These are phyloP conservation scores for Ulvella scutata DNA, from an alignment of 139 green algal genomes.

Conservation along the genomic window DNA sequence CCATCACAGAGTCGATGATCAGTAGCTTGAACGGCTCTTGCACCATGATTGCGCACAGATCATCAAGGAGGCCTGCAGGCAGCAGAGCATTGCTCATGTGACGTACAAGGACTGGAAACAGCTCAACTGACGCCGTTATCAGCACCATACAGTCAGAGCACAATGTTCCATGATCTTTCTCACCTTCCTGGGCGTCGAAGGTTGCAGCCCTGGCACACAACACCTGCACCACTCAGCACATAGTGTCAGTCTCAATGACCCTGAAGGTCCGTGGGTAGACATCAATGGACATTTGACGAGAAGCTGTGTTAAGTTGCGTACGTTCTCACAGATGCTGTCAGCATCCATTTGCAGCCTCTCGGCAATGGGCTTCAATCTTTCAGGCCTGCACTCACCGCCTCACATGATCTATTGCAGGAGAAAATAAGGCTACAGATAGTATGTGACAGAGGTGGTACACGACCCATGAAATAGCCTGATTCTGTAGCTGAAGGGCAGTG, in stretches of 20 bases:
- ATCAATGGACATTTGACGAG: background rate
- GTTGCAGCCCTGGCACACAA: background rate
- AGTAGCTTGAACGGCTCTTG: slow-evolving; percentile 68
- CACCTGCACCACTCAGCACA: background rate
- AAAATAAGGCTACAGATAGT: too few relatives aligned
- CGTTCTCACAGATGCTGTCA: slow-evolving; percentile 56
- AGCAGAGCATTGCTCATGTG: too few relatives aligned
- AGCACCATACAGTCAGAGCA: too few relatives aligned
- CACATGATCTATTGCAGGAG: too few relatives aligned
- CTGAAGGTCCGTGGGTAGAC: background rate
- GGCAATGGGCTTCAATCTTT: slow-evolving; percentile 70
- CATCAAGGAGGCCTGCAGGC: background rate
- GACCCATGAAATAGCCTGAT: too few relatives aligned
- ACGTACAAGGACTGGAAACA: too few relatives aligned
- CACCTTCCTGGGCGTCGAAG: background rate
- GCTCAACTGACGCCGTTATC: too few relatives aligned
- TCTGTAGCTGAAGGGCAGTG: too few relatives aligned
- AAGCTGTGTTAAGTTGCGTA: slow-evolving; percentile 9
- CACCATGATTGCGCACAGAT: slow-evolving; percentile 22
- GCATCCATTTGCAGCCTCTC: slow-evolving; percentile 60
- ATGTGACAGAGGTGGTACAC: too few relatives aligned
- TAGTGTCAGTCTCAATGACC: background rate
- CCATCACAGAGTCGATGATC: slow-evolving; percentile 79
- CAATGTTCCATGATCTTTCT: too few relatives aligned
- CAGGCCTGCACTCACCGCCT: slow-evolving; percentile 32